phyloP scores from a whole-genome alignment of 2,329 filamentous ascomycete species.

The Escovopsis sp. region DNA sequence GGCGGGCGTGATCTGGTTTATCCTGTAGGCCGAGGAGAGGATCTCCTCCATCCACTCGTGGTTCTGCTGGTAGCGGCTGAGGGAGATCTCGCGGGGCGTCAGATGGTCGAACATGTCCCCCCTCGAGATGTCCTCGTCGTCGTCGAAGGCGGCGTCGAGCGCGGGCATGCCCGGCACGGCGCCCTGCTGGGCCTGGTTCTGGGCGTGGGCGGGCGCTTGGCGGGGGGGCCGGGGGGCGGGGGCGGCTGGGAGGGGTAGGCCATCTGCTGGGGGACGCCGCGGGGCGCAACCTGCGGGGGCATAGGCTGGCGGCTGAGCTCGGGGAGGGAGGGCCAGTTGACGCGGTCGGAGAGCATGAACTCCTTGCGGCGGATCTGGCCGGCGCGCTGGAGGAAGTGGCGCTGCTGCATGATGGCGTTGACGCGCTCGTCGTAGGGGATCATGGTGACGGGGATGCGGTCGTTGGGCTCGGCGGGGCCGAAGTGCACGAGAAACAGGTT shows the following conservation, averaged over 20 bases:
- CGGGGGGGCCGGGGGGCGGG: slow-evolving; percentile 31
- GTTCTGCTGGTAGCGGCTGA: slow-evolving; percentile 79
- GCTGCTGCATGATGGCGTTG: slow-evolving; percentile 43
- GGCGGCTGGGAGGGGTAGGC: slow-evolving; percentile 42
- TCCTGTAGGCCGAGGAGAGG: slow-evolving; percentile 74
- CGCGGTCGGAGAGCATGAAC: slow-evolving; percentile 82
- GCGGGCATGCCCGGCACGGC: slow-evolving; percentile 17
- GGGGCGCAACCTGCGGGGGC: slow-evolving; percentile 28
- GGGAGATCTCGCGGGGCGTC: slow-evolving; percentile 77
- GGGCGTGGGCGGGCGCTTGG: slow-evolving; percentile 36
- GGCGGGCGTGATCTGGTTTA: slow-evolving; percentile 70
- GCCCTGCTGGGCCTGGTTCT: slow-evolving; percentile 23
- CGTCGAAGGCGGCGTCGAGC: slow-evolving; percentile 45
- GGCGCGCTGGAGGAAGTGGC: slow-evolving; percentile 51
- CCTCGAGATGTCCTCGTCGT: slow-evolving; percentile 76
- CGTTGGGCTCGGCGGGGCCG: slow-evolving; percentile 55
- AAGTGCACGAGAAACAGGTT: slow-evolving; percentile 89
- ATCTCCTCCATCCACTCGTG: slow-evolving; percentile 99
- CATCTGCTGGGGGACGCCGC: slow-evolving; percentile 42
- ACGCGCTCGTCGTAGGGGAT: slow-evolving; percentile 49
- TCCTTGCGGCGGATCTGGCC: slow-evolving; percentile 80
- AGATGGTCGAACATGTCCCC: slow-evolving; percentile 84
- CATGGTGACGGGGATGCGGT: slow-evolving; percentile 54
- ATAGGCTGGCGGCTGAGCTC: slow-evolving; percentile 35
- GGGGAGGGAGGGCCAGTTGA: slow-evolving; percentile 77